Evolutionary conservation across 495 filamentous ascomycete species (phyloP).

Genomic region (Neurospora sp.): DNA sequence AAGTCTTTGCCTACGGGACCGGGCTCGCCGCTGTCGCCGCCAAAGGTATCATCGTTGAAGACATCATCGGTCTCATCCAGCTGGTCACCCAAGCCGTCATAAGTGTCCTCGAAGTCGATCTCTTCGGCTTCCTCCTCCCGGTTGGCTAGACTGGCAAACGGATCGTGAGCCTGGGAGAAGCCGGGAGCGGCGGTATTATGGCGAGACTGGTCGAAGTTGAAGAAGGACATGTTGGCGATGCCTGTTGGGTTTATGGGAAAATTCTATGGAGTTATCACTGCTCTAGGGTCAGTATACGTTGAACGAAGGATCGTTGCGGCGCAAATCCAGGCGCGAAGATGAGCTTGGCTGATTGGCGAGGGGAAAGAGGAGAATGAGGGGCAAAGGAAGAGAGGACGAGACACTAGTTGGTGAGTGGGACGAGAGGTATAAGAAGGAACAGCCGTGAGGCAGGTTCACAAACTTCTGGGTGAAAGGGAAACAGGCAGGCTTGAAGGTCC

Average conservation of each 20-base stretch:
- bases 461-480: not conserved
- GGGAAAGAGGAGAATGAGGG: not conserved
- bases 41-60: slow-evolving; percentile 99
- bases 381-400: not conserved
- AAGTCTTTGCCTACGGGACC: slow-evolving; percentile 75
- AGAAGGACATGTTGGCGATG: slow-evolving; percentile 49
- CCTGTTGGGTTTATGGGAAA: not conserved
- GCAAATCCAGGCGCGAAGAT: not conserved
- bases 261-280: not conserved
- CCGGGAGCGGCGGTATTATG: slow-evolving; percentile 51
- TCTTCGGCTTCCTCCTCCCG: slow-evolving; percentile 69
- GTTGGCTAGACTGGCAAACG: slow-evolving; percentile 71
- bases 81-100: slow-evolving; percentile 88
- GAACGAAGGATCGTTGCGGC: not conserved
- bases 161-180: slow-evolving; percentile 76
- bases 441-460: not conserved
- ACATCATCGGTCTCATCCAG: slow-evolving; percentile 88
- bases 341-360: not conserved
- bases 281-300: not conserved
- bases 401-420: not conserved
- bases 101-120: slow-evolving; percentile 94
- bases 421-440: not conserved
- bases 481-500: not conserved
- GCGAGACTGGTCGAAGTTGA: slow-evolving; percentile 65
- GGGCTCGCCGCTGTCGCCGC: slow-evolving; percentile 28